Percentiles rank a stretch among this genome's conserved stretches.
Conservation (phyloP, 1,284 basidiomycete species). For the Moesziomyces sp. region DNA sequence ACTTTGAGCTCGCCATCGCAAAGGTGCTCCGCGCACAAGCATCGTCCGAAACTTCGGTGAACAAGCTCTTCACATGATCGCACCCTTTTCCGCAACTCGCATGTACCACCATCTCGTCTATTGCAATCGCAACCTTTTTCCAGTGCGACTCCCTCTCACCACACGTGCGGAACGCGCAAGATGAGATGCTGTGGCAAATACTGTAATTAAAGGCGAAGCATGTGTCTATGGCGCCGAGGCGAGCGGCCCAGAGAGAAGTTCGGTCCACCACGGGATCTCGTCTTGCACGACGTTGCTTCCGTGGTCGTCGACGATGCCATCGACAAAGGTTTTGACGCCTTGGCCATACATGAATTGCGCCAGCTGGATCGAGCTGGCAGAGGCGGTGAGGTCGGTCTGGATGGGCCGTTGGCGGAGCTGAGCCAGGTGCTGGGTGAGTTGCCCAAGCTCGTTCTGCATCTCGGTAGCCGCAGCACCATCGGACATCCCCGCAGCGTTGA, state of each 20-base stretch:
- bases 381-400: slow-evolving; percentile 11
- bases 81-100: slow-evolving; percentile 8
- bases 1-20: slow-evolving; percentile 97
- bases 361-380: slow-evolving; percentile 14
- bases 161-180: too few species aligned
- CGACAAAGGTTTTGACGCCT: slow-evolving; percentile 31
- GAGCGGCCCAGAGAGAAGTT: slow-evolving; percentile 24
- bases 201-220: neutral
- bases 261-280: slow-evolving; percentile 36
- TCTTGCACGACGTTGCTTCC: slow-evolving; percentile 19
- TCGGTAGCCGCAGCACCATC: slow-evolving; percentile 7
- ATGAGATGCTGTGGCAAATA: too few species aligned
- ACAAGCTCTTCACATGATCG: slow-evolving; percentile 69
- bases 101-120: slow-evolving; percentile 34
- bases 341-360: slow-evolving; percentile 32
- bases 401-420: slow-evolving; percentile 26
- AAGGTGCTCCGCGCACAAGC: slow-evolving; percentile 74
- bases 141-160: too few species aligned
- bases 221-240: neutral
- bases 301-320: slow-evolving; percentile 28
- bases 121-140: slow-evolving; percentile 3
- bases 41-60: slow-evolving; percentile 66
- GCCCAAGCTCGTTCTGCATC: slow-evolving; percentile 14
- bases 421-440: slow-evolving; percentile 17
- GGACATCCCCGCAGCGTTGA: neutral